phyloP scores from a whole-genome alignment of 805 yeast genomes.

The Helenozyma baotianmanensis region DNA sequence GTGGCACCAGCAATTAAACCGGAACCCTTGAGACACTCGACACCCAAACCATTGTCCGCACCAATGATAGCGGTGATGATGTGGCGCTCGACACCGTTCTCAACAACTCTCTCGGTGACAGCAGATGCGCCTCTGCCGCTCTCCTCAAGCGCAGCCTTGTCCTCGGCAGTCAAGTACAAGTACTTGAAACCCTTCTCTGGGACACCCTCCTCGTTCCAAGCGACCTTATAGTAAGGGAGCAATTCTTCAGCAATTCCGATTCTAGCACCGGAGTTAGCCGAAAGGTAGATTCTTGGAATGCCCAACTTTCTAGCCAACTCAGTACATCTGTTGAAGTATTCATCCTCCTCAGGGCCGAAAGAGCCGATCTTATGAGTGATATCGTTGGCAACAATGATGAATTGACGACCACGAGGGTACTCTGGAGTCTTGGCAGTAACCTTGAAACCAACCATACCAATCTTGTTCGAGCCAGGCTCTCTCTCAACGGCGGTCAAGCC shows the following conservation, averaged over 20 bases:
- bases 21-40: conserved; percentile 95
- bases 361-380: conserved; percentile 98
- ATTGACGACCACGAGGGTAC: conserved; percentile 93
- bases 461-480: conserved; percentile 92
- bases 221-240: conserved; percentile 81
- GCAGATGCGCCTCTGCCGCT: conserved; percentile 60
- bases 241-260: conserved; percentile 97
- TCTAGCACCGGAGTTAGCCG: conserved; percentile 99
- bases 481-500: conserved; percentile 83
- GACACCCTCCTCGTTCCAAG: conserved; percentile 77
- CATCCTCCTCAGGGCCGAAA: conserved; percentile 95
- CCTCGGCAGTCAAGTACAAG: conserved; percentile 74
- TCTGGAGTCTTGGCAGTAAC: conserved; percentile 91
- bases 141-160: conserved; percentile 49
- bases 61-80: conserved; percentile 85
- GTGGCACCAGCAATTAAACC: conserved; percentile 99
- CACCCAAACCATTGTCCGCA: conserved; percentile 95
- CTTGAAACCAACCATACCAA: conserved; percentile 98
- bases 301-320: conserved; percentile 87
- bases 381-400: conserved; percentile 92
- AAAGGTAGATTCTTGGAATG: conserved; percentile 89
- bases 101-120: conserved; percentile 74
- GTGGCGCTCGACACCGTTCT: conserved; percentile 77
- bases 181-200: conserved; percentile 88
- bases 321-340: conserved; percentile 86